Evolutionary conservation across 176 grass and related monocot species (phyloP).

Genomic region (Phoenix roebelenii): DNA sequence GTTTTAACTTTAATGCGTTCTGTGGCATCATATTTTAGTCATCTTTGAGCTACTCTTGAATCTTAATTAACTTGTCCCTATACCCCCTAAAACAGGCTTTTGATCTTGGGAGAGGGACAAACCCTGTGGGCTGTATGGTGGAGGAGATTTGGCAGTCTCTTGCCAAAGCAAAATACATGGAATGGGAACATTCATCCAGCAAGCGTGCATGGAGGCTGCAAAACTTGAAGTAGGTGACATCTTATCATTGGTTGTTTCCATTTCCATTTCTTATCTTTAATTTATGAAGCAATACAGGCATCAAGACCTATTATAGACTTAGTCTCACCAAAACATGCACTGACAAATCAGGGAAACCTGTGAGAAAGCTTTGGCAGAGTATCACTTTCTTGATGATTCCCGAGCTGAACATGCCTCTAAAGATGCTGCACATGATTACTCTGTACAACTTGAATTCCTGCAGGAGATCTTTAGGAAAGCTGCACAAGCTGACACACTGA

Average conservation of each 20-base stretch:
- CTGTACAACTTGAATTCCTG: slow-evolving; percentile 50
- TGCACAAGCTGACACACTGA: slow-evolving; percentile 29
- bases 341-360: slow-evolving; percentile 40
- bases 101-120: slow-evolving; percentile 41
- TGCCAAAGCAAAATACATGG: slow-evolving; percentile 60
- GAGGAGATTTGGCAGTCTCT: slow-evolving; percentile 73
- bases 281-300: neutral
- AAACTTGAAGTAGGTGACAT: slow-evolving; percentile 46
- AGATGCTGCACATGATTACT: slow-evolving; percentile 23
- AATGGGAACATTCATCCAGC: slow-evolving; percentile 67
- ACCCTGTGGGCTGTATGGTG: slow-evolving; percentile 24
- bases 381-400: slow-evolving; percentile 51
- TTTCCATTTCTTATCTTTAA: neutral
- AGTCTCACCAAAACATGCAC: neutral
- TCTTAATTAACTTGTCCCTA: neutral
- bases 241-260: neutral
- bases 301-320: neutral
- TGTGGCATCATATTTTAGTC: neutral
- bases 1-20: neutral
- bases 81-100: slow-evolving; percentile 41
- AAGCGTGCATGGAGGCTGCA: slow-evolving; percentile 46
- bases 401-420: slow-evolving; percentile 15
- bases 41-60: neutral
- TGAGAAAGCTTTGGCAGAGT: slow-evolving; percentile 61
- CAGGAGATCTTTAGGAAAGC: slow-evolving; percentile 56